Evolutionary conservation across 805 yeast genomes (phyloP).

Genomic region (Candida jianshihensis): DNA sequence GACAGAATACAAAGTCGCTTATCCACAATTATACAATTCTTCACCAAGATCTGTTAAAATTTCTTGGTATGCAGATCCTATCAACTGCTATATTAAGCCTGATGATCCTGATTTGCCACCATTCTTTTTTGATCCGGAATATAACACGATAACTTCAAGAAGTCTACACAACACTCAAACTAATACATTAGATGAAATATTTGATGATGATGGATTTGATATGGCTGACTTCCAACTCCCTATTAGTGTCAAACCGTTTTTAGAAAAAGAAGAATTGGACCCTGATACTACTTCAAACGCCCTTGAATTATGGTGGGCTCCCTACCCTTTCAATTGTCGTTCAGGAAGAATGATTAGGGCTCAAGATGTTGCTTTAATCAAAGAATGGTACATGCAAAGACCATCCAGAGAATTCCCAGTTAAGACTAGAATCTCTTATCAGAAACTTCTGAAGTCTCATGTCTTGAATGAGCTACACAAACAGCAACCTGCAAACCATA

Average conservation of each 20-base stretch:
- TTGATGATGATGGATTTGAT: constrained; percentile 27
- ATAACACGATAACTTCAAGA: constrained; percentile 48
- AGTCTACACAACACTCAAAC: constrained; percentile 17
- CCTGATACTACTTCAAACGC: constrained; percentile 49
- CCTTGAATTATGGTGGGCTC: constrained; percentile 68
- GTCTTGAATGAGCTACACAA: constrained; percentile 68
- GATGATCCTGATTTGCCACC: constrained; percentile 43
- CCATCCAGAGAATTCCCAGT: constrained; percentile 56
- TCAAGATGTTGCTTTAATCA: constrained; percentile 81
- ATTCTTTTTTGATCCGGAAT: constrained; percentile 45
- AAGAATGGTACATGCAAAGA: constrained; percentile 72
- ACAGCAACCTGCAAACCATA: constrained; percentile 32
- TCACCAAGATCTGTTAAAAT: constrained; percentile 58
- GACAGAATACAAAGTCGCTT: constrained; percentile 83
- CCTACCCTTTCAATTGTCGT: constrained; percentile 76
- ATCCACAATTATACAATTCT: constrained; percentile 78
- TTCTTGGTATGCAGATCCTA: constrained; percentile 60
- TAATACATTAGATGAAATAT: constrained; percentile 17
- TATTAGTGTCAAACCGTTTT: constrained; percentile 41
- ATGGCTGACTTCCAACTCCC: constrained; percentile 36
- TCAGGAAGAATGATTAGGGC: constrained; percentile 73
- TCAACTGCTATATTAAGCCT: constrained; percentile 39
- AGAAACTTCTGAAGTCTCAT: constrained; percentile 71
- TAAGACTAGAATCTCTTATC: constrained; percentile 83
- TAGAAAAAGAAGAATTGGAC: constrained; percentile 37